phyloP scores from a whole-genome alignment of 2,329 filamentous ascomycete species.

The Waltergamsia citrina region DNA sequence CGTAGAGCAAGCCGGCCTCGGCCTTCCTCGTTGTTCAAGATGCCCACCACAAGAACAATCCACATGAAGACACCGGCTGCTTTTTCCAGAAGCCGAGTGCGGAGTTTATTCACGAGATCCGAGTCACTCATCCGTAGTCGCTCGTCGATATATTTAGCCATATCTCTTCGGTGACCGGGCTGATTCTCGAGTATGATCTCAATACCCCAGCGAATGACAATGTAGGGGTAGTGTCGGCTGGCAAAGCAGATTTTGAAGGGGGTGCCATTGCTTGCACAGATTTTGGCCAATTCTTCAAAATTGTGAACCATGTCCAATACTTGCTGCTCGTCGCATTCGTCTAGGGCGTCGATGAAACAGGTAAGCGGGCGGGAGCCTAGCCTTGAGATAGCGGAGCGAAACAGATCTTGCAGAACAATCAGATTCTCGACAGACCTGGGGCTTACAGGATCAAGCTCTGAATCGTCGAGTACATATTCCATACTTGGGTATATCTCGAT shows the following conservation, averaged over 20 bases:
- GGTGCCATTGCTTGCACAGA: no score
- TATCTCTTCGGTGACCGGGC: constrained; percentile 13
- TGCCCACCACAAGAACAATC: constrained; percentile 28
- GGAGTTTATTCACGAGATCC: no score
- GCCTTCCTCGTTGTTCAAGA: constrained; percentile 23
- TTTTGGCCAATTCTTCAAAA: constrained; percentile 26
- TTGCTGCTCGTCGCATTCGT: constrained; percentile 35
- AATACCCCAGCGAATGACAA: constrained; percentile 17
- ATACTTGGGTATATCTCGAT: constrained; percentile 19
- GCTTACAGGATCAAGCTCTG: constrained; percentile 1
- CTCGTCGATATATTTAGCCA: no score
- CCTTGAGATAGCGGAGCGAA: not conserved
- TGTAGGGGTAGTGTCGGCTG: constrained; percentile 33
- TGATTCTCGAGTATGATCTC: constrained; percentile 14
- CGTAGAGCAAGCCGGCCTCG: constrained; percentile 14
- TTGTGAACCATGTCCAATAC: constrained; percentile 30
- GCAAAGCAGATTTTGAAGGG: constrained; percentile 33
- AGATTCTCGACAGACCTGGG: not conserved
- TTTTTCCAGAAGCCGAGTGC: no score
- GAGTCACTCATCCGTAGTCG: no score
- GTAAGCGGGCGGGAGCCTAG: constrained; percentile 6
- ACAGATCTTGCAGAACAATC: constrained; percentile 1
- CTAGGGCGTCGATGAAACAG: constrained; percentile 27
- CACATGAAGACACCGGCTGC: constrained; percentile 32
- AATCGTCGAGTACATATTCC: constrained; percentile 15